Conservation (phyloP, 306 rosid species). For the Cajanus cajan region DNA sequence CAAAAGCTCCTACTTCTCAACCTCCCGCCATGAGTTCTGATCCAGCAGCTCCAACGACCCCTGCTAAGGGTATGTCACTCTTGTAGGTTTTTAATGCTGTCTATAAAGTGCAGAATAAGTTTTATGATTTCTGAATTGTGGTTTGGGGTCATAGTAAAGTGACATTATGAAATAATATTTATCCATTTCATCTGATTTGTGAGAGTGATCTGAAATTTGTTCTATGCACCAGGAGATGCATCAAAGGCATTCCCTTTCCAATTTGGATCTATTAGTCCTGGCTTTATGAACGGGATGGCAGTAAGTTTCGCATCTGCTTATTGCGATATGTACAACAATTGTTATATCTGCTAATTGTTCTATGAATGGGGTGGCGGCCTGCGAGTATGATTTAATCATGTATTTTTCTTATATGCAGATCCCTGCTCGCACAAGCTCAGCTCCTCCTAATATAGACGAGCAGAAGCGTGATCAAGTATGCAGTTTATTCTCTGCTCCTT, state of each 20-base stretch:
- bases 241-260: constrained; percentile 64
- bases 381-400: not conserved
- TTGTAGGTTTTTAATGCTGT: not conserved
- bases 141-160: not conserved
- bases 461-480: constrained; percentile 87
- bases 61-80: constrained; percentile 56
- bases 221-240: constrained; percentile 61
- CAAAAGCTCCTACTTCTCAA: constrained; percentile 78
- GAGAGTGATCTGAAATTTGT: constrained; percentile 27
- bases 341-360: too few relatives aligned
- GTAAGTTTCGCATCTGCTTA: constrained; percentile 40
- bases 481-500: not conserved
- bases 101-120: not conserved
- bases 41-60: constrained; percentile 50
- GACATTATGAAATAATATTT: not conserved
- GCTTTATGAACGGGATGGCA: constrained; percentile 69
- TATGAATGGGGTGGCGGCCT: too few relatives aligned
- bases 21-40: constrained; percentile 56
- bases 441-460: constrained; percentile 97
- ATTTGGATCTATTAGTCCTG: constrained; percentile 88
- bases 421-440: constrained; percentile 96
- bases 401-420: constrained; percentile 50
- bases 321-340: not conserved
- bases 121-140: constrained; percentile 4
- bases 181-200: not conserved